phyloP scores from a whole-genome alignment of 176 grass and related monocot genomes.

The Paspalum vaginatum region DNA sequence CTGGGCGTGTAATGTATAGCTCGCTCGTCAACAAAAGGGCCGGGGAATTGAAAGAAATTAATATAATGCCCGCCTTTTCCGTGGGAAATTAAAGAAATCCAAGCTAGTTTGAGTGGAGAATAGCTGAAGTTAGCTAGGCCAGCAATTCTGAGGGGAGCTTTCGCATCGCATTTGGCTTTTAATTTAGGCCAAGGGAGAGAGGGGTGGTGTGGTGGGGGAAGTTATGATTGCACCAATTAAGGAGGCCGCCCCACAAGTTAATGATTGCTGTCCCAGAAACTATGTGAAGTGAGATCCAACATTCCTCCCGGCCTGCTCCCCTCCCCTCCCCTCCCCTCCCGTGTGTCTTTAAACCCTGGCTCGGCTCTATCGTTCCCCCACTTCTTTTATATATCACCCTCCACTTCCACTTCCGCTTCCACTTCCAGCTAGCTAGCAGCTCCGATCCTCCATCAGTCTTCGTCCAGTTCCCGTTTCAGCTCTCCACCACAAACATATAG shows the following conservation, averaged over 20 bases:
- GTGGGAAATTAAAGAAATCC: conserved; percentile 6
- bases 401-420: no score
- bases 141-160: conserved; percentile 36
- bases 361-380: conserved; percentile 53
- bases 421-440: background rate
- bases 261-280: conserved; percentile 62
- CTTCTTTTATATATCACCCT: conserved; percentile 60
- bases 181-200: background rate
- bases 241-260: conserved; percentile 59
- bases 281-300: conserved; percentile 63
- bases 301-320: conserved; percentile 38
- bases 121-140: conserved; percentile 59
- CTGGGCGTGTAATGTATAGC: background rate
- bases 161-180: no score
- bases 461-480: no score
- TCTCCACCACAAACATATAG: background rate
- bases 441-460: background rate
- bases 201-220: conserved; percentile 42
- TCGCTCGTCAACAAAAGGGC: conserved; percentile 33
- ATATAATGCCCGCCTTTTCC: conserved; percentile 12
- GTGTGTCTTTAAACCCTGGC: conserved; percentile 55
- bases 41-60: background rate
- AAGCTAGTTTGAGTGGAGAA: conserved; percentile 42
- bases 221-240: conserved; percentile 80
- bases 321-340: background rate